Conservation (phyloP, 768 basidiomycete species). For the Lentinula raphanica region DNA sequence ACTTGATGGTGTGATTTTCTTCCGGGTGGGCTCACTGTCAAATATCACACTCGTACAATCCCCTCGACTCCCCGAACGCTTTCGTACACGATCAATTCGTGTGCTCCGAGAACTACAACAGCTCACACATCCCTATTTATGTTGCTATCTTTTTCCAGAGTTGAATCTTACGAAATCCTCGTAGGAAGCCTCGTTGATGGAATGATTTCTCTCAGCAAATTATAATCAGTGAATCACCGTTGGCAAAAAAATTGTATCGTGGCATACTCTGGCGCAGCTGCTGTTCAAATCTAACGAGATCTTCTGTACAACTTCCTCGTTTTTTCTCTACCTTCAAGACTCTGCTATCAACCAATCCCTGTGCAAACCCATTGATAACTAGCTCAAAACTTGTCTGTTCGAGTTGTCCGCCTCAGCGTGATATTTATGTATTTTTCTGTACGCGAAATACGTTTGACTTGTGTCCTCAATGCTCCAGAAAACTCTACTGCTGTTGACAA, state of each 20-base stretch:
- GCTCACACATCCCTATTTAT: no score
- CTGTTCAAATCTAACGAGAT: neutral
- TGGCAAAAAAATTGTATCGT: neutral
- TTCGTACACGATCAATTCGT: no score
- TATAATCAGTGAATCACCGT: neutral
- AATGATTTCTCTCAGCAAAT: neutral
- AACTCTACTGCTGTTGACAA: neutral
- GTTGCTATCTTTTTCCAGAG: no score
- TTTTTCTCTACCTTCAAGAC: neutral
- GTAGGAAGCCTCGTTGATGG: neutral
- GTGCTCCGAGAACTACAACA: no score
- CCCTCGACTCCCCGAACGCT: neutral
- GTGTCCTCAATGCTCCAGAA: neutral
- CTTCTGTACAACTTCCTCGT: neutral
- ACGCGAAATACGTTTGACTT: neutral
- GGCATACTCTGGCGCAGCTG: neutral
- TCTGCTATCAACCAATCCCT: neutral
- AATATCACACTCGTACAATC: neutral
- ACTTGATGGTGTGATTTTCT: neutral
- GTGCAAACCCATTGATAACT: neutral
- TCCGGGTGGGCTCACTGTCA: no score
- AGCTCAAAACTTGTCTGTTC: neutral
- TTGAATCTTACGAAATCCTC: neutral
- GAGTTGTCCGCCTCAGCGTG: neutral
- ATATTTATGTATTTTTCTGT: neutral